These are phyloP conservation scores for Fusarium equiseti DNA, from an alignment of 2,329 filamentous ascomycete species.

Conservation along the genomic window DNA sequence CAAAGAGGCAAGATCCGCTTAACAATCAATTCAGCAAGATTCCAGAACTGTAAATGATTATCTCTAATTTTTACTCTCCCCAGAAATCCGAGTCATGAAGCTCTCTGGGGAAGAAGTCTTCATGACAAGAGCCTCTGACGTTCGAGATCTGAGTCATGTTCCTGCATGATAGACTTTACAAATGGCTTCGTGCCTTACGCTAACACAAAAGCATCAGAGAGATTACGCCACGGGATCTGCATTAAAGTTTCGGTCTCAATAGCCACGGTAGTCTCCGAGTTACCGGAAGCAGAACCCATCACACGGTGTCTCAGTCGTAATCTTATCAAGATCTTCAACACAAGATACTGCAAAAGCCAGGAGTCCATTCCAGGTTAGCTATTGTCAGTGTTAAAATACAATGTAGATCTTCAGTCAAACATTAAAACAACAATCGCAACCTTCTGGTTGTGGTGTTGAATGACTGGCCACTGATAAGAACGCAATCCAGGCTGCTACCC, in stretches of 20 bases:
- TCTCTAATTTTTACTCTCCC: fast-evolving
- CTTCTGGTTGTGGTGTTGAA: not conserved
- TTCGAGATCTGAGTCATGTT: not conserved
- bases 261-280: not conserved
- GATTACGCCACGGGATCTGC: not conserved
- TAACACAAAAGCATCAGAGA: not conserved
- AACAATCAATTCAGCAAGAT: not conserved
- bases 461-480: not conserved
- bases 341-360: not conserved
- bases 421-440: no score
- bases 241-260: not conserved
- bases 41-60: not conserved
- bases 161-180: not conserved
- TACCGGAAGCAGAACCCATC: not conserved
- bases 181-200: not conserved
- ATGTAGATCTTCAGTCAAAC: no score
- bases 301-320: not conserved
- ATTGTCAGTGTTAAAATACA: fast-evolving
- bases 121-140: not conserved
- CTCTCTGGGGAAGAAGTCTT: not conserved
- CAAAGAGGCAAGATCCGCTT: not conserved
- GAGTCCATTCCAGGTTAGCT: not conserved
- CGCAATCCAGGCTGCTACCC: not conserved
- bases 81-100: not conserved
- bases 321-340: not conserved